phyloP scores from a whole-genome alignment of 805 yeast species.

The Pichia membranifaciens region DNA sequence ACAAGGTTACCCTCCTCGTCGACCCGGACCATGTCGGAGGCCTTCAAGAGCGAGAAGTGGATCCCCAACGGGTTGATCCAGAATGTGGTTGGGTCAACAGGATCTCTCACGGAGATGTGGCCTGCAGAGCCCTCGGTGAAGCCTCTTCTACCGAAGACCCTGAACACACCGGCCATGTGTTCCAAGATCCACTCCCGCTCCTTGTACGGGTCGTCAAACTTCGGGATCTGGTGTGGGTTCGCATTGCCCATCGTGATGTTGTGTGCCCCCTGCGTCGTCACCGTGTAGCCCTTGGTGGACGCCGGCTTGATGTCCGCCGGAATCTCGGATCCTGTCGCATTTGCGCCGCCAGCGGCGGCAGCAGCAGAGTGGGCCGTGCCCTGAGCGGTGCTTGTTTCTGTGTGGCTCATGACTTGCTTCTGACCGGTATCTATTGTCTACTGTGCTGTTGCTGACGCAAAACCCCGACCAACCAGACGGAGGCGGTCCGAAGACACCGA shows the following conservation, averaged over 20 bases:
- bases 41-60: slow-evolving; percentile 60
- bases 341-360: no score
- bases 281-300: slow-evolving; percentile 38
- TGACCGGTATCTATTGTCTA: no score
- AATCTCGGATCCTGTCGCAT: slow-evolving; percentile 7
- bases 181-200: slow-evolving; percentile 53
- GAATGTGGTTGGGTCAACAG: slow-evolving; percentile 70
- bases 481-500: no score
- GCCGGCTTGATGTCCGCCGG: slow-evolving; percentile 26
- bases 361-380: not conserved
- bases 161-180: slow-evolving; percentile 82
- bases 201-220: slow-evolving; percentile 41
- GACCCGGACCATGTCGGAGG: slow-evolving; percentile 57
- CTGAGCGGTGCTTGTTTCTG: slow-evolving; percentile 6
- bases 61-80: slow-evolving; percentile 89
- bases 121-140: slow-evolving; percentile 79
- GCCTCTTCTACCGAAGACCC: slow-evolving; percentile 75
- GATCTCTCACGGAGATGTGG: slow-evolving; percentile 81
- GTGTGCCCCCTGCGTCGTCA: slow-evolving; percentile 48
- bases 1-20: slow-evolving; percentile 59
- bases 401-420: not conserved
- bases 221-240: slow-evolving; percentile 48
- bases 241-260: slow-evolving; percentile 51
- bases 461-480: no score
- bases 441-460: no score